Conservation (phyloP, 1,139 yeast genomes). For the Lodderomyces jiufengensis region DNA sequence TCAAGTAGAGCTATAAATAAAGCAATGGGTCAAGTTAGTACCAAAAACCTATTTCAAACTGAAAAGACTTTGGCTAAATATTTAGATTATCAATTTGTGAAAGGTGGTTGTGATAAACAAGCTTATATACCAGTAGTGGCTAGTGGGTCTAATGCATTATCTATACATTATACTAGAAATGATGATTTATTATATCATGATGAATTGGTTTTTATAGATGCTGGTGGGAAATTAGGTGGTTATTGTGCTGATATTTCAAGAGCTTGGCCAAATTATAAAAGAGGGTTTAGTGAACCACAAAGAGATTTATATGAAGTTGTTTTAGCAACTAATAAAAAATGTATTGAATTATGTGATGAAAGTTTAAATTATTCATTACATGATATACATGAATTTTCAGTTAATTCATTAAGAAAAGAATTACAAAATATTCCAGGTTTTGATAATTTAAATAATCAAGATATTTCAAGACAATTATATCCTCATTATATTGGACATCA, state of each 20-base stretch:
- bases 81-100: slow-evolving; percentile 75
- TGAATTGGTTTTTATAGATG: slow-evolving; percentile 90
- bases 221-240: slow-evolving; percentile 92
- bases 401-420: slow-evolving; percentile 55
- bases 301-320: slow-evolving; percentile 86
- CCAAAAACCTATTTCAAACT: slow-evolving; percentile 45
- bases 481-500: slow-evolving; percentile 98
- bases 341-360: slow-evolving; percentile 66
- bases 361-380: slow-evolving; percentile 54
- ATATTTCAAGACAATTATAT: slow-evolving; percentile 57
- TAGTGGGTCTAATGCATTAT: slow-evolving; percentile 80
- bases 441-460: slow-evolving; percentile 40
- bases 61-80: slow-evolving; percentile 82
- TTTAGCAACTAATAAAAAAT: slow-evolving; percentile 71
- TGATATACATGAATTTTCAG: slow-evolving; percentile 73
- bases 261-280: slow-evolving; percentile 84
- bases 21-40: slow-evolving; percentile 64
- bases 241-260: slow-evolving; percentile 95
- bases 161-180: slow-evolving; percentile 87
- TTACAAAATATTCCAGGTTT: slow-evolving; percentile 70
- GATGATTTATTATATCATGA: slow-evolving; percentile 72
- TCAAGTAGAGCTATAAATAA: slow-evolving; percentile 80
- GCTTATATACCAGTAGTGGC: slow-evolving; percentile 98
- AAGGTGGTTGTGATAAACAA: slow-evolving; percentile 83
- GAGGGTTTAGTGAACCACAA: slow-evolving; percentile 72